Evolutionary conservation across 2,329 filamentous ascomycete genomes (phyloP).

Genomic region (Curvularia spicifera): DNA sequence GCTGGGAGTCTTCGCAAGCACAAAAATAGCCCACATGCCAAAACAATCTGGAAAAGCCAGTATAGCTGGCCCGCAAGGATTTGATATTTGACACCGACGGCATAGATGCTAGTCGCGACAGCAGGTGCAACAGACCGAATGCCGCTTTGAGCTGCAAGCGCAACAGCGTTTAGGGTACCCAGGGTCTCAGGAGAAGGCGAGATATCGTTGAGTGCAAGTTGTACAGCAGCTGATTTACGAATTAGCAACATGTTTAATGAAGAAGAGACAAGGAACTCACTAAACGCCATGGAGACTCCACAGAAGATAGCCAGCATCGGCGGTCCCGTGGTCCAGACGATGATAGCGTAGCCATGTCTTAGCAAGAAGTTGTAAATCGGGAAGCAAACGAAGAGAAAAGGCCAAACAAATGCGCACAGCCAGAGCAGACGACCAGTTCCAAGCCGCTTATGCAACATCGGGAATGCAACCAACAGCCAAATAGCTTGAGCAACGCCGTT

Average conservation of each 20-base stretch:
- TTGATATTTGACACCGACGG: constrained; percentile 67
- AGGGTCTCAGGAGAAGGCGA: constrained; percentile 68
- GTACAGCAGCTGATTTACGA: constrained; percentile 59
- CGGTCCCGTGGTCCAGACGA: constrained; percentile 65
- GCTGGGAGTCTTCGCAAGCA: constrained; percentile 33
- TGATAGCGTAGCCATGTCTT: constrained; percentile 49
- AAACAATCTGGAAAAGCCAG: constrained; percentile 63
- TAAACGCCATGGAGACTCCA: constrained; percentile 51
- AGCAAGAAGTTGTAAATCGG: constrained; percentile 66
- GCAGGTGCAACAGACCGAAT: constrained; percentile 72
- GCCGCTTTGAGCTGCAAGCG: constrained; percentile 66
- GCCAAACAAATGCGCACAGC: constrained; percentile 65
- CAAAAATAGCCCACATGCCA: constrained; percentile 27
- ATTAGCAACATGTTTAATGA: constrained; percentile 8
- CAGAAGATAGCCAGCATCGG: constrained; percentile 2
- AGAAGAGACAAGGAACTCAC: constrained; percentile 36
- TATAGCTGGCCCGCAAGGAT: constrained; percentile 69
- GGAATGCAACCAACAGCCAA: constrained; percentile 76
- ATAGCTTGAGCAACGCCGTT: constrained; percentile 70
- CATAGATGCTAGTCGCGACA: constrained; percentile 70
- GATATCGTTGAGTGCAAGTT: constrained; percentile 77
- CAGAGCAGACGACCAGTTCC: constrained; percentile 72
- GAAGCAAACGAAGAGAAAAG: constrained; percentile 64
- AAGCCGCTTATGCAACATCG: constrained; percentile 67
- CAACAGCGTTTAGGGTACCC: constrained; percentile 74